A percentile compares a stretch with the other conserved stretches of the same genome.
Evolutionary conservation across 129 eudicot species (phyloP).

Genomic region (Escallonia herrerae): DNA sequence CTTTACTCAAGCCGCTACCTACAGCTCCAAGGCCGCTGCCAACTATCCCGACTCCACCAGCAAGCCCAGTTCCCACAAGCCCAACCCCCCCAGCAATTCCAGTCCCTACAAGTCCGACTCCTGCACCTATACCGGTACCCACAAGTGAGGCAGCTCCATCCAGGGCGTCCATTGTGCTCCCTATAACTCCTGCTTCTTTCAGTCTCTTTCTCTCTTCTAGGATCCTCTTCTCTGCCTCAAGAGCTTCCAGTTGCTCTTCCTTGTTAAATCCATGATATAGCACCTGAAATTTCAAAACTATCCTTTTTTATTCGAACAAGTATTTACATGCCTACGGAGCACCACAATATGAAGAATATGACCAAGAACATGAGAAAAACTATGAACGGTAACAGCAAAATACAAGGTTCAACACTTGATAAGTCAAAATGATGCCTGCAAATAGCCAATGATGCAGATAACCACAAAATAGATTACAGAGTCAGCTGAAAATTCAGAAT

Average conservation of each 20-base stretch:
- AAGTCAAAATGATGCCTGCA: too few relatives aligned
- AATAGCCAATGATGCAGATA: too few relatives aligned
- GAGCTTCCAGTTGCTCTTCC: conserved; percentile 81
- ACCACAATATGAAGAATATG: too few relatives aligned
- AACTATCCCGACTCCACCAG: conserved; percentile 64
- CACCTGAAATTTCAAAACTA: conserved; percentile 30
- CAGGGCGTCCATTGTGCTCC: conserved; percentile 93
- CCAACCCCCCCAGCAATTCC: conserved; percentile 45
- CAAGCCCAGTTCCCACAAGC: conserved; percentile 46
- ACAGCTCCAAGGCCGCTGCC: conserved; percentile 72
- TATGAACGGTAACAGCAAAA: too few relatives aligned
- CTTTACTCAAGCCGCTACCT: conserved; percentile 79
- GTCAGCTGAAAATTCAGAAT: too few relatives aligned
- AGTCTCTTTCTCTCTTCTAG: conserved; percentile 70
- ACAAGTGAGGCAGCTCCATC: conserved; percentile 48
- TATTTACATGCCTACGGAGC: too few relatives aligned
- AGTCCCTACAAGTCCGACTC: too few relatives aligned
- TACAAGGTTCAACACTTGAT: too few relatives aligned
- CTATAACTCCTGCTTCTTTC: conserved; percentile 66
- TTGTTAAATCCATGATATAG: conserved; percentile 62
- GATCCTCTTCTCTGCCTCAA: conserved; percentile 69
- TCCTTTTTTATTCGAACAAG: too few relatives aligned
- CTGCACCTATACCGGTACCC: too few relatives aligned
- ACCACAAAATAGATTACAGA: too few relatives aligned
- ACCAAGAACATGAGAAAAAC: too few relatives aligned